A percentile compares a stretch with the other conserved stretches of the same genome.
phyloP scores from a whole-genome alignment of 2,329 filamentous ascomycete genomes.

The Rhinocladiella similis region DNA sequence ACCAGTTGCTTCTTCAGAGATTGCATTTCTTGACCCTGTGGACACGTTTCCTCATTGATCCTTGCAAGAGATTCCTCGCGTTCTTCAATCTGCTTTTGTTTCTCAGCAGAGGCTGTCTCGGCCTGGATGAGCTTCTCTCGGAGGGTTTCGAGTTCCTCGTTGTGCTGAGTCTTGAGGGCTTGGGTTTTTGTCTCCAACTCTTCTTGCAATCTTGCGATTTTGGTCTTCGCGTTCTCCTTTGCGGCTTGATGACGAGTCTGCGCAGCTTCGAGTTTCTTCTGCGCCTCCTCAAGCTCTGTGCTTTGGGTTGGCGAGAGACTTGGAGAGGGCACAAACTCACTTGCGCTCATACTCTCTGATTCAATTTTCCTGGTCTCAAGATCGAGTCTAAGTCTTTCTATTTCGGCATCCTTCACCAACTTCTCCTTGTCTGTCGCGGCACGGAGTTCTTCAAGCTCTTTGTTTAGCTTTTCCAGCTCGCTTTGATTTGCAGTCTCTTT shows the following conservation, averaged over 20 bases:
- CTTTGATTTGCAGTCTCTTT: conserved; percentile 1
- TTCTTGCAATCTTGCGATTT: conserved; percentile 19
- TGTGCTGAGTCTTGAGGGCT: conserved; percentile 15
- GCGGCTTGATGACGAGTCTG: conserved; percentile 22
- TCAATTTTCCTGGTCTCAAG: conserved; percentile 14
- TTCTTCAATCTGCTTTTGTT: conserved; percentile 22
- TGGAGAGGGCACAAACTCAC: conserved; percentile 25
- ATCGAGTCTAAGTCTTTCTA: conserved; percentile 18
- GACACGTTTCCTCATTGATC: conserved; percentile 18
- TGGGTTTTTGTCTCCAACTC: conserved; percentile 20
- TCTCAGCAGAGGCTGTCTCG: conserved; percentile 9
- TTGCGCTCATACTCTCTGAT: conserved; percentile 5
- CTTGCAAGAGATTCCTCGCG: conserved; percentile 22
- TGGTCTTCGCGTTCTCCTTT: conserved; percentile 22
- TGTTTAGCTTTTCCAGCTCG: conserved; percentile 8
- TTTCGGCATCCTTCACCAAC: conserved; percentile 16
- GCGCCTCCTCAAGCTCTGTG: conserved; percentile 36
- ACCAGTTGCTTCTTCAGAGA: conserved; percentile 18
- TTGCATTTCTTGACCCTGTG: conserved; percentile 21
- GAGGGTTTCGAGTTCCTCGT: conserved; percentile 16
- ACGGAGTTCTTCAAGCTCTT: conserved; percentile 13
- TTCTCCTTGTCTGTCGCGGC: conserved; percentile 10
- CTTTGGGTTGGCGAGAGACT: conserved; percentile 32
- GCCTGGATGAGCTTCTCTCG: conserved; percentile 15
- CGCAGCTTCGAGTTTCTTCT: conserved; percentile 28